A percentile compares a stretch with the other conserved stretches of the same genome.
Conservation (phyloP, 2,329 filamentous ascomycete species). For the Aspergillus sp. region DNA sequence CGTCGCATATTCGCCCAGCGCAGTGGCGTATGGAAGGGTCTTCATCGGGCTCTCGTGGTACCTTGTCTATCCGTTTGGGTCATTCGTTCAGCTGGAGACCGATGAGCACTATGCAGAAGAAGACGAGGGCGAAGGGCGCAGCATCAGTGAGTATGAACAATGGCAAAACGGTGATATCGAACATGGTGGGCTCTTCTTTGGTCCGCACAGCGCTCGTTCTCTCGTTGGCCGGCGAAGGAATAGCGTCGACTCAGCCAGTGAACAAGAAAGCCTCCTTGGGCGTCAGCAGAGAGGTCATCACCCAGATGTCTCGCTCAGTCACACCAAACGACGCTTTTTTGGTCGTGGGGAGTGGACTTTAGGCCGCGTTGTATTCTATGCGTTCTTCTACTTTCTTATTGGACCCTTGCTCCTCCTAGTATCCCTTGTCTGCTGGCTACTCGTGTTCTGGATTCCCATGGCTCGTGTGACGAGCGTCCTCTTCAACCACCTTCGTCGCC, state of each 20-base stretch:
- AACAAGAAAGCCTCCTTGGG: constrained; percentile 83
- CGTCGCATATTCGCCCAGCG: constrained; percentile 70
- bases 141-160: constrained; percentile 97
- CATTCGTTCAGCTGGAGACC: constrained; percentile 85
- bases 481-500: constrained; percentile 82
- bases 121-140: constrained; percentile 89
- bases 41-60: constrained; percentile 79
- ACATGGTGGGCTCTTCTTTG: constrained; percentile 92
- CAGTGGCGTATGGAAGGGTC: constrained; percentile 74
- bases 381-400: constrained; percentile 90
- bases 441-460: constrained; percentile 98
- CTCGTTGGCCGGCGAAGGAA: constrained; percentile 78
- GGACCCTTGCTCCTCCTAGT: constrained; percentile 78
- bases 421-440: constrained; percentile 83
- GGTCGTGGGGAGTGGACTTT: constrained; percentile 93
- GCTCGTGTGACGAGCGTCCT: constrained; percentile 86
- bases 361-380: constrained; percentile 88
- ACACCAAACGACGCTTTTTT: constrained; percentile 76
- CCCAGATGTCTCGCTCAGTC: constrained; percentile 34
- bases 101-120: constrained; percentile 93
- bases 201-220: constrained; percentile 65
- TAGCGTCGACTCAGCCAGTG: constrained; percentile 80
- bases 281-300: constrained; percentile 48
- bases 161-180: constrained; percentile 98
- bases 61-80: constrained; percentile 91